Evolutionary conservation across 805 yeast species (phyloP).

Genomic region (Sugiyamaella lignohabitans): DNA sequence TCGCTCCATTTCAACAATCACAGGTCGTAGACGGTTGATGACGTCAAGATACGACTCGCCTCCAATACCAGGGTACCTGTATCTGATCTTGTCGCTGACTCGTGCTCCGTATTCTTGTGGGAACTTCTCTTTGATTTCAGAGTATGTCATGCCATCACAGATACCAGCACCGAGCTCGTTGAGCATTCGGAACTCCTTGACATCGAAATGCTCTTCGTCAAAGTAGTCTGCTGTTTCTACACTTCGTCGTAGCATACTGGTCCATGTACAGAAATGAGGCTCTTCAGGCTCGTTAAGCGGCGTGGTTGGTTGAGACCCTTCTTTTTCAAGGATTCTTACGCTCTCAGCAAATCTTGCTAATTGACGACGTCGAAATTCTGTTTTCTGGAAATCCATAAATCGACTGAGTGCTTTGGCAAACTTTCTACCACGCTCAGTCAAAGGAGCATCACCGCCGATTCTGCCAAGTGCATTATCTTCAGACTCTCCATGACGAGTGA

Average conservation of each 20-base stretch:
- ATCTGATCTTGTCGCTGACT: slow-evolving; percentile 67
- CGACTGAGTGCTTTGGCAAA: slow-evolving; percentile 67
- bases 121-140: slow-evolving; percentile 62
- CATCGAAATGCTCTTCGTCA: slow-evolving; percentile 63
- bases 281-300: slow-evolving; percentile 46
- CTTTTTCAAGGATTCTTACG: slow-evolving; percentile 36
- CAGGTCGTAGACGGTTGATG: slow-evolving; percentile 78
- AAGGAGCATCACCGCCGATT: slow-evolving; percentile 84
- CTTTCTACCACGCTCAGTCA: slow-evolving; percentile 71
- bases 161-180: slow-evolving; percentile 92
- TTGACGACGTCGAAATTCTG: slow-evolving; percentile 59
- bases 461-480: slow-evolving; percentile 76
- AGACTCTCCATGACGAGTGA: slow-evolving; percentile 92
- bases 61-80: slow-evolving; percentile 94
- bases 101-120: slow-evolving; percentile 80
- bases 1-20: slow-evolving; percentile 88
- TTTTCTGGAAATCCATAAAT: slow-evolving; percentile 66
- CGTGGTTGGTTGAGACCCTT: slow-evolving; percentile 30
- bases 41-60: slow-evolving; percentile 96
- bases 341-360: slow-evolving; percentile 45
- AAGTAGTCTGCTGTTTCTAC: slow-evolving; percentile 72
- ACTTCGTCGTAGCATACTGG: slow-evolving; percentile 76
- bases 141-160: slow-evolving; percentile 89
- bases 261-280: slow-evolving; percentile 84
- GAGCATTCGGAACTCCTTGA: slow-evolving; percentile 87